phyloP scores from a whole-genome alignment of 805 yeast species.

The Myxozyma geophila region DNA sequence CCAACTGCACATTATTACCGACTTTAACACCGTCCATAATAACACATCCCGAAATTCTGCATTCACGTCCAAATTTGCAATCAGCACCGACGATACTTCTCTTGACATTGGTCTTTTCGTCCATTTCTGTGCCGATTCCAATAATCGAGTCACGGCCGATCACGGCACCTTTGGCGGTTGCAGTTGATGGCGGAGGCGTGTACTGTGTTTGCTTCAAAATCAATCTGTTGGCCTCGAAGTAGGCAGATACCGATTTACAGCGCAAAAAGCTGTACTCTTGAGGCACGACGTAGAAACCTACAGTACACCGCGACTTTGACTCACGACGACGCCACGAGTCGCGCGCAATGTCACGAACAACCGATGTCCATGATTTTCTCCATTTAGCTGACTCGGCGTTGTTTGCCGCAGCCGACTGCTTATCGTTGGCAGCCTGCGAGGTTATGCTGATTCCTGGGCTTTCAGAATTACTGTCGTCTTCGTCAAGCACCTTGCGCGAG shows the following conservation, averaged over 20 bases:
- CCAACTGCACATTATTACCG: constrained; percentile 67
- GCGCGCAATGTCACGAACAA: constrained; percentile 85
- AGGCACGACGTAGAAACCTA: constrained; percentile 75
- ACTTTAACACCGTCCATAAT: constrained; percentile 70
- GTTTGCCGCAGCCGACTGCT: background rate
- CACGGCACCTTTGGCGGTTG: constrained; percentile 54
- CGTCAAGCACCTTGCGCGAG: constrained; percentile 56
- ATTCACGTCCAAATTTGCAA: constrained; percentile 80
- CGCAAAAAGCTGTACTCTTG: constrained; percentile 67
- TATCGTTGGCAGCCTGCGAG: background rate
- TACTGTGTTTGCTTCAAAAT: constrained; percentile 36
- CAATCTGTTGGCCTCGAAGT: constrained; percentile 82
- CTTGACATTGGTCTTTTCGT: constrained; percentile 85
- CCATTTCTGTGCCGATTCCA: constrained; percentile 68
- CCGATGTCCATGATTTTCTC: constrained; percentile 36
- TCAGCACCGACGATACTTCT: constrained; percentile 77
- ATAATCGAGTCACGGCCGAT: constrained; percentile 87
- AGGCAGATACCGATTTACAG: constrained; percentile 76
- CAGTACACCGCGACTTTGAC: constrained; percentile 44
- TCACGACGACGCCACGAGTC: constrained; percentile 80
- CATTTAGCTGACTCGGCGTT: constrained; percentile 18
- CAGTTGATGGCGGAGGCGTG: constrained; percentile 37
- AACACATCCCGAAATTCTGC: constrained; percentile 86
- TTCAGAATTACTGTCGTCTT: constrained; percentile 5
- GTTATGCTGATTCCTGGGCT: background rate